Conservation (phyloP, 176 grass and related monocot species). For the Dendrocalamus sinicus region DNA sequence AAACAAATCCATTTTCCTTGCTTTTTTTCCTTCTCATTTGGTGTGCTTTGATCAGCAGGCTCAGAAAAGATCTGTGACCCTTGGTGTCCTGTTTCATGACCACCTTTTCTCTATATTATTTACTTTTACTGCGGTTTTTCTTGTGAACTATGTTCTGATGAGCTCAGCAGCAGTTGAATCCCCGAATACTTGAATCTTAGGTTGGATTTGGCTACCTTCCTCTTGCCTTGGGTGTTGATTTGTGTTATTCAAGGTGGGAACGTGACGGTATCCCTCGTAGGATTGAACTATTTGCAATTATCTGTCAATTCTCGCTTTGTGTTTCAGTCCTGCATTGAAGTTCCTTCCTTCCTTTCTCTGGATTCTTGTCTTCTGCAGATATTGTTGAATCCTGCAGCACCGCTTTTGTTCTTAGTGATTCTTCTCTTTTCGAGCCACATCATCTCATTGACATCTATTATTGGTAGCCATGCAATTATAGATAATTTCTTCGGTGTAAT, state of each 20-base stretch:
- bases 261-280: no score
- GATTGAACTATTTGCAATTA: no score
- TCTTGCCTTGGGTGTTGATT: no score
- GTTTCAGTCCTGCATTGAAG: background rate
- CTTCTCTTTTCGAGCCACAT: conserved; percentile 84
- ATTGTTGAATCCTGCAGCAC: conserved; percentile 63
- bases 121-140: conserved; percentile 81
- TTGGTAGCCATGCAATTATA: conserved; percentile 55
- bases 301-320: background rate
- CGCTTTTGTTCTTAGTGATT: conserved; percentile 67
- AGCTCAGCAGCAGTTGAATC: conserved; percentile 71
- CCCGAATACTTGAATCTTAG: no score
- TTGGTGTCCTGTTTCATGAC: conserved; percentile 72
- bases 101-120: conserved; percentile 83
- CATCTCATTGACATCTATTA: conserved; percentile 63
- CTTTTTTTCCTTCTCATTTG: background rate
- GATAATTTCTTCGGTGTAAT: conserved; percentile 67
- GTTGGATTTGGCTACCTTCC: no score
- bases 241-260: no score
- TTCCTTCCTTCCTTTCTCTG: background rate
- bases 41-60: conserved; percentile 43
- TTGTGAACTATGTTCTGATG: conserved; percentile 79
- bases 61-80: conserved; percentile 48
- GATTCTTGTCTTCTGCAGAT: conserved; percentile 57
- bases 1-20: background rate